Evolutionary conservation across 257 asterid genomes (phyloP), one percentile per base, ranked within the genome.

Genomic region (Solanum dulcamara): DNA sequence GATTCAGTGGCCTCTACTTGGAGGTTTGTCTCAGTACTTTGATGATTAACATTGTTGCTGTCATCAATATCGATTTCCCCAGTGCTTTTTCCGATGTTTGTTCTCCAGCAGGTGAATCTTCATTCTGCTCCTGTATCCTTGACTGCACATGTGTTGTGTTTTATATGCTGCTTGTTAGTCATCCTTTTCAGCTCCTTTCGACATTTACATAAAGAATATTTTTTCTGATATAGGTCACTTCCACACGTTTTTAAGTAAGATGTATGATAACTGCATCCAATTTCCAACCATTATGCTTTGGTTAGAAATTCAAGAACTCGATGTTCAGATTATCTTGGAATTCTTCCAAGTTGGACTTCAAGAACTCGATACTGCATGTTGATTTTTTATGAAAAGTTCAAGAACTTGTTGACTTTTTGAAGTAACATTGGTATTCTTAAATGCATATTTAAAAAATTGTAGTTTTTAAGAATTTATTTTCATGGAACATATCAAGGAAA

Each of bases 121-220:
- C 87, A 79, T 80, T 50, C 26, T 28, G 44, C 46, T 87, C 86
- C 87, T 53, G 44, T 71, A 83, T 33, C 40, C 30, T 24, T 83
- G 85, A 38, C 22, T 20, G 71, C 80, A 42, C 71, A 62, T n/a
- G 38, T 71, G 26, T 40, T 62, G 38, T 42, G 46, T 59, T 55
- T 42, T 26, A 74, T 37, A 75, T 85, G 66, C 57, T 74, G 57
- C 83, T 84, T 84, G 82, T 81, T n/a, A 86, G 38, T 44, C 81
- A 32, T 62, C 70, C 68, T 84, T 86, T 85, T 88, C 84, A 83
- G 60, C 59, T 81, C 46, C 81, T 70, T 84, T 22, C 22, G 84
- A 15, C 64, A 85, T 88, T 92, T 91, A 90, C 86, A 88, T 57
- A 62, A 85, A 59, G n/a, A 77, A 85, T 50, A 37, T 5, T 20